A percentile compares a stretch with the other conserved stretches of the same genome.
These are phyloP conservation scores for Peronosclerospora sorghi DNA, from an alignment of 352 stramenopile species.

Conservation along the genomic window DNA sequence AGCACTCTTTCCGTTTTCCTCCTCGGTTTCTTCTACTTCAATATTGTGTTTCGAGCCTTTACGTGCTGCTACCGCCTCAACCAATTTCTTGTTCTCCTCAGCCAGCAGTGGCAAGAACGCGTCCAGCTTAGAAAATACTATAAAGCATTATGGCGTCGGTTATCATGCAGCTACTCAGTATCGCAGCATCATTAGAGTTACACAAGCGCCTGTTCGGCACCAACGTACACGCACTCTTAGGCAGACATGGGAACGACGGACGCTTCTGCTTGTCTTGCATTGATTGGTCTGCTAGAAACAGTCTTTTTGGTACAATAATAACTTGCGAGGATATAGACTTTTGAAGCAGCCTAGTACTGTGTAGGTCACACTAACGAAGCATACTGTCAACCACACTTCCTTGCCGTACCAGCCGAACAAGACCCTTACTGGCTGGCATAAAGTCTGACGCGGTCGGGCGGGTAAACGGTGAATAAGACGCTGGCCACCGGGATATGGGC, in stretches of 20 bases:
- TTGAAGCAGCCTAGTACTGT: too few relatives aligned
- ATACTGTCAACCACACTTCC: too few relatives aligned
- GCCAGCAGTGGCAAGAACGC: slow-evolving; percentile 66
- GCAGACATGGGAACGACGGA: slow-evolving; percentile 34
- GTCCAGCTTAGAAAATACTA: slow-evolving; percentile 67
- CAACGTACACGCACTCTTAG: slow-evolving; percentile 13
- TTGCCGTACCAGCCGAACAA: too few relatives aligned
- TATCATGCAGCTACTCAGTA: not conserved
- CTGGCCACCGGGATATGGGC: too few relatives aligned
- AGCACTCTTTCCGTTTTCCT: slow-evolving; percentile 15
- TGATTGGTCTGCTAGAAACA: slow-evolving; percentile 17
- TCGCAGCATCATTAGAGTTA: too few relatives aligned
- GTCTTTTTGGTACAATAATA: too few relatives aligned
- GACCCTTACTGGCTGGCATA: too few relatives aligned
- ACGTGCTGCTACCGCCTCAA: slow-evolving; percentile 41
- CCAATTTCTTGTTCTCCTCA: slow-evolving; percentile 66
- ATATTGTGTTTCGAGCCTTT: slow-evolving; percentile 64
- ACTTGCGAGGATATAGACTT: too few relatives aligned
- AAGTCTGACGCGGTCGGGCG: too few relatives aligned
- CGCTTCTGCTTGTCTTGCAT: slow-evolving; percentile 18
- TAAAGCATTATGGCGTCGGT: not conserved
- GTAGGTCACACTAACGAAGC: too few relatives aligned
- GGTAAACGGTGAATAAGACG: too few relatives aligned
- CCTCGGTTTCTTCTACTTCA: slow-evolving; percentile 35
- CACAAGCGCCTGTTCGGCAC: too few relatives aligned